These are phyloP conservation scores for Xylaria nigripes DNA, from an alignment of 495 filamentous ascomycete genomes.

Conservation along the genomic window DNA sequence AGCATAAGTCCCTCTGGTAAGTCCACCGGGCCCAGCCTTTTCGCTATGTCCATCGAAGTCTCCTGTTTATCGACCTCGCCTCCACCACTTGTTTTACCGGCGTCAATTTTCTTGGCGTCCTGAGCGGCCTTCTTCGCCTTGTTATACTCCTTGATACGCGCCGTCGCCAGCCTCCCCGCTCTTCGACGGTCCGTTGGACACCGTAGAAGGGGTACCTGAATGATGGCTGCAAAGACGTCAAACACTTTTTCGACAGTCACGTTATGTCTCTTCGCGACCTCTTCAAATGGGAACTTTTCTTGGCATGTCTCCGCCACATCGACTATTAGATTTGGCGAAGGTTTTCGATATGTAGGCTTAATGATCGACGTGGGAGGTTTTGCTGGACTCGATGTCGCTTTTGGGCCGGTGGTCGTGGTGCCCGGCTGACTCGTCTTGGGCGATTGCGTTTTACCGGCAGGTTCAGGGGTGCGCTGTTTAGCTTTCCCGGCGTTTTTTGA, in stretches of 20 bases:
- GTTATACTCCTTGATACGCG: constrained; percentile 28
- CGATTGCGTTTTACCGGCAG: constrained; percentile 12
- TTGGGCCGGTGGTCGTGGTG: background rate
- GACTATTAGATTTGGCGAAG: constrained; percentile 32
- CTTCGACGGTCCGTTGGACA: constrained; percentile 35
- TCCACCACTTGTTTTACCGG: no score
- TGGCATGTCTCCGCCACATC: constrained; percentile 44
- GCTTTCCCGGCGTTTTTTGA: background rate
- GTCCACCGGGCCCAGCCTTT: constrained; percentile 19
- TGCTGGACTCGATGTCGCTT: constrained; percentile 5
- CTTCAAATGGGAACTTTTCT: constrained; percentile 36
- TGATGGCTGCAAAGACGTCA: constrained; percentile 37
- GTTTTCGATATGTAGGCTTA: constrained; percentile 27
- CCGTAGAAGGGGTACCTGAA: constrained; percentile 39
- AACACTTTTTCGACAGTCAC: constrained; percentile 35
- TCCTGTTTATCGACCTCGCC: background rate
- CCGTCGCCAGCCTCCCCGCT: constrained; percentile 23
- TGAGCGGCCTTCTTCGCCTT: constrained; percentile 24
- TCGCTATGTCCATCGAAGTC: constrained; percentile 18
- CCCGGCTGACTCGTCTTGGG: constrained; percentile 3
- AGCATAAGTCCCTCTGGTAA: constrained; percentile 18
- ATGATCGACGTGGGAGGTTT: constrained; percentile 21
- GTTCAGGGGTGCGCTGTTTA: constrained; percentile 6
- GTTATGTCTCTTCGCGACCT: constrained; percentile 36
- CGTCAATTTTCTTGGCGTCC: constrained; percentile 1